phyloP scores from a whole-genome alignment of 371 early-diverging fungal genomes.

The Rhizopus stolonifer region DNA sequence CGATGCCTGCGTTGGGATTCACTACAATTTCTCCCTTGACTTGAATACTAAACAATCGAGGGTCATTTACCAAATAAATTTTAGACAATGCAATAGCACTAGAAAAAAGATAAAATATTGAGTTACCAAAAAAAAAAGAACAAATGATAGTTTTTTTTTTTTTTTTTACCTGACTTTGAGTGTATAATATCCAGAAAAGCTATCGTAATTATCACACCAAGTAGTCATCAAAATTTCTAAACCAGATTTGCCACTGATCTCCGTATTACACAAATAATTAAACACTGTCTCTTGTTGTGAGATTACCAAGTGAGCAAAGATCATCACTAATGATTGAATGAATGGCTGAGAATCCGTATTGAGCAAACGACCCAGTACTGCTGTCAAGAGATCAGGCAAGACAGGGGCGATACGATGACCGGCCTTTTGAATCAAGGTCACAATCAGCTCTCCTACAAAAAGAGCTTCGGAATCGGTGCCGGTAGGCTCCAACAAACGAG shows the following conservation, averaged over 20 bases:
- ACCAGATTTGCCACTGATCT: slow-evolving; percentile 58
- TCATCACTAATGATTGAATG: slow-evolving; percentile 83
- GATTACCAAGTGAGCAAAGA: slow-evolving; percentile 82
- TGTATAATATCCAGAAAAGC: slow-evolving; percentile 73
- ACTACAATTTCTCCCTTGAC: slow-evolving; percentile 84
- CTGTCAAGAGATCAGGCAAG: slow-evolving; percentile 77
- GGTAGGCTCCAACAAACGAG: slow-evolving; percentile 70
- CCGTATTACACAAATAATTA: slow-evolving; percentile 60
- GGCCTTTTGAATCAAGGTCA: slow-evolving; percentile 80
- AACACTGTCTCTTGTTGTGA: slow-evolving; percentile 70
- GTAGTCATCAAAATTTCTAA: slow-evolving; percentile 66
- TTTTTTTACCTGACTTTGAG: slow-evolving; percentile 72
- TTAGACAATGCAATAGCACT: slow-evolving; percentile 81
- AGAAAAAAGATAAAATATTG: too few species aligned
- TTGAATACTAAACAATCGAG: slow-evolving; percentile 61
- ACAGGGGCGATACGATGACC: slow-evolving; percentile 67
- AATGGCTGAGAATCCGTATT: slow-evolving; percentile 75
- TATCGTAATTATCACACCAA: slow-evolving; percentile 79
- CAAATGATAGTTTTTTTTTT: neutral
- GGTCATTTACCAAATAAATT: slow-evolving; percentile 66
- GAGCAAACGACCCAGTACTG: slow-evolving; percentile 68
- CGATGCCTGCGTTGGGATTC: slow-evolving; percentile 59
- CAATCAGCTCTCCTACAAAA: slow-evolving; percentile 88
- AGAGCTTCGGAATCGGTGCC: slow-evolving; percentile 78
- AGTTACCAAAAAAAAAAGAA: slow-evolving; percentile 8